A percentile compares a stretch with the other conserved stretches of the same genome.
phyloP scores from a whole-genome alignment of 176 grass and related monocot species.

The Avena atlantica region DNA sequence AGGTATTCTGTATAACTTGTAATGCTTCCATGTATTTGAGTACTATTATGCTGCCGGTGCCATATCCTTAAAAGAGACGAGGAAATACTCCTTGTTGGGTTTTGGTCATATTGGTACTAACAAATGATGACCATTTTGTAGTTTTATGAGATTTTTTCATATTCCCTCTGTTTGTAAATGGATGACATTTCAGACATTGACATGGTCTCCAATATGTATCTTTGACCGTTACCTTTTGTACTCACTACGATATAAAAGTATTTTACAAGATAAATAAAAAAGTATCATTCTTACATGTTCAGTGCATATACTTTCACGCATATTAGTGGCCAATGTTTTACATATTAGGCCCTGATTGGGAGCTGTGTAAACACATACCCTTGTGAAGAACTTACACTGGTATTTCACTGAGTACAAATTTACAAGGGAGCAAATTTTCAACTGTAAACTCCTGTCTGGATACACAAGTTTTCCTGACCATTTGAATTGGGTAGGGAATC shows the following conservation, averaged over 20 bases:
- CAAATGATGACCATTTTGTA: not conserved
- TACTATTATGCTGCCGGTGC: conserved; percentile 27
- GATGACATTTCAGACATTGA: not conserved
- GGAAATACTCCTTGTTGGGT: conserved; percentile 8
- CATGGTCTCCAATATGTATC: conserved; percentile 3
- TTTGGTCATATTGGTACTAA: conserved; percentile 28
- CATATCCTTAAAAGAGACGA: not conserved
- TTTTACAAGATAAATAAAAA: conserved; percentile 5
- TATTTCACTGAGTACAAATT: not conserved
- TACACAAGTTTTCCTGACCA: not conserved
- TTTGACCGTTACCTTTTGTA: not conserved
- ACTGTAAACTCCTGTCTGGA: not conserved
- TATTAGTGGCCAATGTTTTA: not conserved
- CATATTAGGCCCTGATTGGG: not conserved
- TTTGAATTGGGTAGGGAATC: not conserved
- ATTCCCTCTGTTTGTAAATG: not conserved
- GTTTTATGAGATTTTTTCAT: conserved; percentile 3
- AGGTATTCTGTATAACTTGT: conserved; percentile 65
- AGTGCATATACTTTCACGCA: not conserved
- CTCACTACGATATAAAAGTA: not conserved
- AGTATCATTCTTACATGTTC: not conserved
- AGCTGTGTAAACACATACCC: not conserved
- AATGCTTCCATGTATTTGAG: conserved; percentile 34
- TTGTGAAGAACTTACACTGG: not conserved
- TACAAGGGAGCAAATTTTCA: not conserved